Conservation (phyloP, 192 early-diverging fungal genomes). For the Coemansia sp. region DNA sequence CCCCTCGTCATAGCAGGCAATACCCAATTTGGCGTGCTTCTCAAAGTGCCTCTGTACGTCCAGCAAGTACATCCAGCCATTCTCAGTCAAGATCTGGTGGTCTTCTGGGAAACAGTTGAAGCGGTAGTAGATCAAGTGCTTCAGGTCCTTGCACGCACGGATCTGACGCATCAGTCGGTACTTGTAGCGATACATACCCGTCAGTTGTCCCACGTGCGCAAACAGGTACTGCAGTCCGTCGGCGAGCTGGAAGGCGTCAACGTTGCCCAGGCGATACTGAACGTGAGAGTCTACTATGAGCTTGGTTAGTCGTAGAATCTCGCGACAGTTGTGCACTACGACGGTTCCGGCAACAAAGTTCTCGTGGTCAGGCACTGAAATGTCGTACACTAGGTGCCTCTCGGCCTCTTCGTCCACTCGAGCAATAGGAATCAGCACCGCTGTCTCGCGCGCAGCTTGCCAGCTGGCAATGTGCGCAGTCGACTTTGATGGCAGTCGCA, state of each 20-base stretch:
- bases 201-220: constrained; percentile 97
- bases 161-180: constrained; percentile 97
- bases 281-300: constrained; percentile 97
- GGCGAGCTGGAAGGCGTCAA: constrained; percentile 98
- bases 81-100: constrained; percentile 37
- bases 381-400: constrained; percentile 45
- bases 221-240: constrained; percentile 99
- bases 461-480: background rate
- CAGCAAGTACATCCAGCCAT: constrained; percentile 25
- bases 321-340: constrained; percentile 68
- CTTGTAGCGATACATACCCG: constrained; percentile 99
- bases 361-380: constrained; percentile 50
- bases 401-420: constrained; percentile 7
- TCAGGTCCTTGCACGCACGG: constrained; percentile 92
- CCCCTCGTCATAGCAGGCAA: constrained; percentile 33
- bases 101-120: constrained; percentile 62
- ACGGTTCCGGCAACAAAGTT: constrained; percentile 53
- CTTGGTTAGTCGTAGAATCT: constrained; percentile 95
- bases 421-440: constrained; percentile 29
- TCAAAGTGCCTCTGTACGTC: constrained; percentile 34
- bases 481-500: constrained; percentile 8
- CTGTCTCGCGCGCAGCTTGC: constrained; percentile 3
- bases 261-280: constrained; percentile 96
- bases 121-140: constrained; percentile 89
- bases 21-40: constrained; percentile 1